These are phyloP conservation scores for Yamadazyma oceani DNA, from an alignment of 1,139 yeast genomes.

Conservation along the genomic window DNA sequence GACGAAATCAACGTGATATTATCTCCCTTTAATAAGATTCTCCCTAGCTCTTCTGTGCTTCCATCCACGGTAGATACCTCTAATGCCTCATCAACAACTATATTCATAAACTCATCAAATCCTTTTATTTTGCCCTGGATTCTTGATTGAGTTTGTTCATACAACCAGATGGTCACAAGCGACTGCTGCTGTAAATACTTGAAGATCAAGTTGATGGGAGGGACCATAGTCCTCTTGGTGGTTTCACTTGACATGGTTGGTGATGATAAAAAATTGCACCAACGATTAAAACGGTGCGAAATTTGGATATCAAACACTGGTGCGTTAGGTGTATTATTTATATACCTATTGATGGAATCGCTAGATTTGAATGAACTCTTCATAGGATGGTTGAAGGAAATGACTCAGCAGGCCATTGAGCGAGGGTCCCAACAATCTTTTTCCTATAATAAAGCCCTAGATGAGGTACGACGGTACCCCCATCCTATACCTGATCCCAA, in stretches of 20 bases:
- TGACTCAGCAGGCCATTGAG: constrained; percentile 41
- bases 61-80: constrained; percentile 56
- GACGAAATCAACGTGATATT: constrained; percentile 81
- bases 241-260: constrained; percentile 16
- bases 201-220: constrained; percentile 90
- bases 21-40: constrained; percentile 87
- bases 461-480: constrained; percentile 42
- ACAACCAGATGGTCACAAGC: constrained; percentile 81
- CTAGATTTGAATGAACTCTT: background rate
- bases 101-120: constrained; percentile 96
- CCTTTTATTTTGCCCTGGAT: constrained; percentile 87
- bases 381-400: constrained; percentile 48
- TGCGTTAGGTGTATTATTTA: too few species aligned
- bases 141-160: constrained; percentile 75
- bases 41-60: constrained; percentile 38
- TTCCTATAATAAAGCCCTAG: constrained; percentile 50
- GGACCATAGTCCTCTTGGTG: constrained; percentile 50
- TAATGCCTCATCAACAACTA: constrained; percentile 87
- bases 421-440: constrained; percentile 43
- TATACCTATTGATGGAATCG: background rate
- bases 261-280: background rate
- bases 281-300: too few species aligned
- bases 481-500: constrained; percentile 48
- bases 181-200: constrained; percentile 82
- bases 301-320: too few species aligned